Percentiles rank a stretch among this genome's conserved stretches.
These are phyloP conservation scores for Groenewaldozyma tartarivorans DNA, from an alignment of 805 yeast species.

Conservation along the genomic window DNA sequence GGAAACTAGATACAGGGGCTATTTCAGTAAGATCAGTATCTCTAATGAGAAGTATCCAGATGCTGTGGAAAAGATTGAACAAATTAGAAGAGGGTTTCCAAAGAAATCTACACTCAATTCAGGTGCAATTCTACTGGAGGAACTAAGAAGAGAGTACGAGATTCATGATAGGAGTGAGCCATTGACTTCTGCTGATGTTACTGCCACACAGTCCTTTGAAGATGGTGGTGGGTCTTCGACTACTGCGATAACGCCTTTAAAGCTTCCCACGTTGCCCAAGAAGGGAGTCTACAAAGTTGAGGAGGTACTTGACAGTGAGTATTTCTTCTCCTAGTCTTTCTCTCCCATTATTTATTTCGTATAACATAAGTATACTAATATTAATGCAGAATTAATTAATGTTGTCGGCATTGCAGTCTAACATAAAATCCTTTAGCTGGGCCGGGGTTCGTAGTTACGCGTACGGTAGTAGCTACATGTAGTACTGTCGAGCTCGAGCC, in stretches of 20 bases:
- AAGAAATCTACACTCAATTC: not conserved
- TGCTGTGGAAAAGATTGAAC: not conserved
- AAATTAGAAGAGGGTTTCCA: not conserved
- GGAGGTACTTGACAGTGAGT: conserved; percentile 10
- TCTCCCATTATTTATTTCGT: too few relatives aligned
- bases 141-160: not conserved
- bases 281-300: conserved; percentile 78
- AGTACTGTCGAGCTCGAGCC: too few relatives aligned
- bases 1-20: conserved; percentile 63
- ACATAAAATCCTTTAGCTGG: too few relatives aligned
- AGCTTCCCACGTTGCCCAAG: conserved; percentile 60
- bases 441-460: too few relatives aligned
- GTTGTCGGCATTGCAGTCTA: too few relatives aligned
- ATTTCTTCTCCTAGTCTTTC: conserved; percentile 9
- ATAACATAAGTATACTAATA: too few relatives aligned
- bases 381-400: too few relatives aligned
- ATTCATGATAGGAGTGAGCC: not conserved
- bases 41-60: conserved; percentile 13
- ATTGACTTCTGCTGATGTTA: too few relatives aligned
- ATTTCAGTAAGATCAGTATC: conserved; percentile 51
- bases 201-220: not conserved
- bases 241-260: conserved; percentile 51
- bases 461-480: too few relatives aligned
- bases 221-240: not conserved
- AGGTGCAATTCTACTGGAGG: not conserved